Evolutionary conservation across 1,284 basidiomycete species (phyloP).

Genomic region (Malassezia caprae): DNA sequence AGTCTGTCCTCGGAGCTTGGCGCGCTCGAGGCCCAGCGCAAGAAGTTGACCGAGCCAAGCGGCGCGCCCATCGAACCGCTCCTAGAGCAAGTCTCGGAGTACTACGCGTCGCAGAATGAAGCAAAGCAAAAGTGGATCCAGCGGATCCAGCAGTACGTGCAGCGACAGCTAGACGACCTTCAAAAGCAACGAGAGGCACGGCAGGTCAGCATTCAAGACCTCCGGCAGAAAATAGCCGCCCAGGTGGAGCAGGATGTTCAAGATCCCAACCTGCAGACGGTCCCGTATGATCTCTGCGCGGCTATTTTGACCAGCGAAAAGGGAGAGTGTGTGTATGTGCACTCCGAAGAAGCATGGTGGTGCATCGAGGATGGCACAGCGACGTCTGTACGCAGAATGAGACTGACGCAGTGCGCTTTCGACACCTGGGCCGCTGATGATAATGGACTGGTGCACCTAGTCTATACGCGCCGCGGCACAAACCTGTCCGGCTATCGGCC

Average conservation of each 20-base stretch:
- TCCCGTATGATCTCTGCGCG: slow-evolving; percentile 6
- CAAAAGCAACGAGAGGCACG: neutral
- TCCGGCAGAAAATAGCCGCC: neutral
- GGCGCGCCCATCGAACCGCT: neutral
- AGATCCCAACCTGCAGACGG: neutral
- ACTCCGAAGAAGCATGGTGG: slow-evolving; percentile 3
- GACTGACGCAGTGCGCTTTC: neutral
- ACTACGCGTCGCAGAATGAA: neutral
- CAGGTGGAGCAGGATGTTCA: neutral
- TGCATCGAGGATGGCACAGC: neutral
- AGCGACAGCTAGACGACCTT: neutral
- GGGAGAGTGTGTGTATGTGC: slow-evolving; percentile 5
- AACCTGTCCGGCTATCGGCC: neutral
- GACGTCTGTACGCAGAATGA: neutral
- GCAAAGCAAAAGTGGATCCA: neutral
- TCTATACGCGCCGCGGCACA: slow-evolving; percentile 2
- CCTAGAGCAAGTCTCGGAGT: neutral
- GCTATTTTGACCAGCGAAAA: neutral
- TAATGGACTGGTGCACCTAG: neutral
- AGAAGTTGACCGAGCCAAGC: neutral
- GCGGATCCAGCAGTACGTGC: neutral
- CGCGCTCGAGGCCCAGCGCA: neutral
- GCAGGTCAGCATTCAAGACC: neutral
- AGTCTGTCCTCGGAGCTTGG: neutral
- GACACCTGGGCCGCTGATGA: neutral